Conservation (phyloP, 257 asterid species). For the Solanum piurae region DNA sequence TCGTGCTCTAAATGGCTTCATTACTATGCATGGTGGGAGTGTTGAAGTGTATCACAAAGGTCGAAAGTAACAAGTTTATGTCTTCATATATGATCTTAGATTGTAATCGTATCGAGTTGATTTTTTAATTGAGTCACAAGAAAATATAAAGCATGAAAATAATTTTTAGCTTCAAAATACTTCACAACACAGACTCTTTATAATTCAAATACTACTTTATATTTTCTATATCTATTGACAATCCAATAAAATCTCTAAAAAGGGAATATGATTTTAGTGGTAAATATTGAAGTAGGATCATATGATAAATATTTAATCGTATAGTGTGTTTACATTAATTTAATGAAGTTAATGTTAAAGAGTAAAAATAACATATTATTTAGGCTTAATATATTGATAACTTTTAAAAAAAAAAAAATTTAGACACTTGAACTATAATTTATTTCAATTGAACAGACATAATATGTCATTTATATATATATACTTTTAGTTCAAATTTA, state of each 20-base stretch:
- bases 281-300: neutral
- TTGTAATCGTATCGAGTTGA: neutral
- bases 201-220: neutral
- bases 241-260: neutral
- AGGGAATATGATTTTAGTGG: neutral
- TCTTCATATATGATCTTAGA: neutral
- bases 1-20: neutral
- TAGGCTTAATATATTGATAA: neutral
- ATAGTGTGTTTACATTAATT: neutral
- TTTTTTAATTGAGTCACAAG: neutral
- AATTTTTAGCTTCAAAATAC: neutral
- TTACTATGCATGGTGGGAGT: fast-evolving
- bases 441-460: neutral
- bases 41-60: neutral
- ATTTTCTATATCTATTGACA: neutral
- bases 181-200: neutral
- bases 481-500: neutral
- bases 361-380: neutral
- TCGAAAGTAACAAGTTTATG: neutral
- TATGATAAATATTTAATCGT: neutral
- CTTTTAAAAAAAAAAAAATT: no score
- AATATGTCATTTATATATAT: neutral
- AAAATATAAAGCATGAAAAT: neutral
- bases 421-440: neutral
- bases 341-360: neutral